phyloP scores from a whole-genome alignment of 441 rosid genomes.

The Arabidopsis lyrata region DNA sequence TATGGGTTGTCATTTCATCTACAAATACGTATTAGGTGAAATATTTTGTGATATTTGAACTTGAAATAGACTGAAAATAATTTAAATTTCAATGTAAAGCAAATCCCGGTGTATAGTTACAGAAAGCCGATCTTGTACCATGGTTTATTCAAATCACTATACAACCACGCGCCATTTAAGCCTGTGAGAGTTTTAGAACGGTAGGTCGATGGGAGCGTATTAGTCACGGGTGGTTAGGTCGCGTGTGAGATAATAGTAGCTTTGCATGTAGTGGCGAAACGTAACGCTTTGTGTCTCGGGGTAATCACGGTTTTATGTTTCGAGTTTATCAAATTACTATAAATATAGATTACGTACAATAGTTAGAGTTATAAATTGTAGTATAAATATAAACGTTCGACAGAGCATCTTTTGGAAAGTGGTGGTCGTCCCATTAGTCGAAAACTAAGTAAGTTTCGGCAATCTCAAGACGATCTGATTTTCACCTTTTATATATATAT shows the following conservation, averaged over 20 bases:
- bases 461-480: conserved; percentile 93
- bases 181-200: neutral
- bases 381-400: conserved; percentile 39
- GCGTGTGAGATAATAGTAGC: conserved; percentile 36
- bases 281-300: conserved; percentile 54
- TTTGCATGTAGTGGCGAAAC: conserved; percentile 49
- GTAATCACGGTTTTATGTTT: conserved; percentile 49
- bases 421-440: conserved; percentile 89
- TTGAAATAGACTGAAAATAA: neutral
- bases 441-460: conserved; percentile 64
- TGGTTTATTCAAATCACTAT: conserved; percentile 20
- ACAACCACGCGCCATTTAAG: neutral
- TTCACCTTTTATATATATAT: conserved; percentile 42
- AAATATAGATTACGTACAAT: conserved; percentile 40
- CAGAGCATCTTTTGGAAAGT: conserved; percentile 93
- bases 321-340: conserved; percentile 51
- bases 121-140: conserved; percentile 19
- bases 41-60: neutral
- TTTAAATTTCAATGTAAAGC: conserved; percentile 43
- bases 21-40: neutral
- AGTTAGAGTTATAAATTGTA: conserved; percentile 31
- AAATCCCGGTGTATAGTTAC: conserved; percentile 53
- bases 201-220: conserved; percentile 7
- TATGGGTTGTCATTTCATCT: neutral
- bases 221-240: conserved; percentile 32